phyloP scores from a whole-genome alignment of 768 basidiomycete genomes.

The Trametes maxima region DNA sequence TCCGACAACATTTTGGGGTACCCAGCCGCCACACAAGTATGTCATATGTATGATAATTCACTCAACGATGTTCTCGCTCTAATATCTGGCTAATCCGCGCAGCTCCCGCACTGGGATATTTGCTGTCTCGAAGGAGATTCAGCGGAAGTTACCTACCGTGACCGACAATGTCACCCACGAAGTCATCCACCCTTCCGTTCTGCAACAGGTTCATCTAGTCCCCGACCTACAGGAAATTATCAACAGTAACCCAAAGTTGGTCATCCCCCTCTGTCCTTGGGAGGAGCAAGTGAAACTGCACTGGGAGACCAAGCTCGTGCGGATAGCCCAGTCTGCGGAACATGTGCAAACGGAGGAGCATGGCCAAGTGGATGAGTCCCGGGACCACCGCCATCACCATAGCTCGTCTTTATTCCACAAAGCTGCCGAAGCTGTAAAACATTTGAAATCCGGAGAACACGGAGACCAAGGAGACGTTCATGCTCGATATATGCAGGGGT shows the following conservation, averaged over 20 bases:
- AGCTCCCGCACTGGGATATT: conserved; percentile 53
- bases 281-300: conserved; percentile 51
- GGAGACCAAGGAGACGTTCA: not conserved
- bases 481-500: not conserved
- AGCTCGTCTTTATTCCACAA: not conserved
- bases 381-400: conserved; percentile 26
- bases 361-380: conserved; percentile 22
- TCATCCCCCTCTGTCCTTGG: conserved; percentile 49
- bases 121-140: conserved; percentile 43
- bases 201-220: conserved; percentile 43
- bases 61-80: not conserved
- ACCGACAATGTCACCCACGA: conserved; percentile 55
- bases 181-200: conserved; percentile 61
- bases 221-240: conserved; percentile 41
- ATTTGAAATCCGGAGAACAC: conserved; percentile 3
- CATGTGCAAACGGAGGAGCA: conserved; percentile 15
- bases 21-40: conserved; percentile 64
- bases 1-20: conserved; percentile 62
- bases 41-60: conserved; percentile 25
- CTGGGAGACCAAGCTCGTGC: conserved; percentile 47
- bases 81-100: not conserved
- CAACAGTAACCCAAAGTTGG: conserved; percentile 44
- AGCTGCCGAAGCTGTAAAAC: conserved; percentile 7
- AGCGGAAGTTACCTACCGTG: conserved; percentile 50
- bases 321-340: not conserved